Conservation (phyloP, 768 basidiomycete species). For the Daedaleopsis sinensis region DNA sequence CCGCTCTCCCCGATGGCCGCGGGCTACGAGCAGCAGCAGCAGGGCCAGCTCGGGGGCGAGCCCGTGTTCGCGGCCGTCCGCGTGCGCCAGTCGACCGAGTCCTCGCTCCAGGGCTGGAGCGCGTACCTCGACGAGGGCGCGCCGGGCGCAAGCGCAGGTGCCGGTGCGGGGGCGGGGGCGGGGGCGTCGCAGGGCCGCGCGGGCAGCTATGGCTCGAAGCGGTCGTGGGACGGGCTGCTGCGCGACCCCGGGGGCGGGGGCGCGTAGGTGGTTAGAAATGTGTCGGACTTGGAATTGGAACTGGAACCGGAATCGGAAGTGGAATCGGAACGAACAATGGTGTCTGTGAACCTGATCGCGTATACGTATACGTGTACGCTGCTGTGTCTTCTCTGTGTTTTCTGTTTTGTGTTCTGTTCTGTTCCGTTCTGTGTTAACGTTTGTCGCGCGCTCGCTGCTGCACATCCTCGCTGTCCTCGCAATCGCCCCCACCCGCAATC, state of each 20-base stretch:
- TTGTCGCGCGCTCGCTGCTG: too few species aligned
- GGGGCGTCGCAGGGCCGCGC: neutral
- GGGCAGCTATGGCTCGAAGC: conserved; percentile 2
- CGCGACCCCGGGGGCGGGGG: conserved; percentile 17
- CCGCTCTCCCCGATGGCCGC: neutral
- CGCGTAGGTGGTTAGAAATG: neutral
- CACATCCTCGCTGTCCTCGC: too few species aligned
- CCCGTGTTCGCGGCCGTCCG: neutral
- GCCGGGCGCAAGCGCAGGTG: too few species aligned
- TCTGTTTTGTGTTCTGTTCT: too few species aligned
- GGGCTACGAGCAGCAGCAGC: neutral
- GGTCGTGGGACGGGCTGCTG: conserved; percentile 9
- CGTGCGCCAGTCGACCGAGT: conserved; percentile 14
- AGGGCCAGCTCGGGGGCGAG: neutral
- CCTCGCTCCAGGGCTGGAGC: conserved; percentile 21
- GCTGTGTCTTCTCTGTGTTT: neutral
- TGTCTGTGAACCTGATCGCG: too few species aligned
- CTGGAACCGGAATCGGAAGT: too few species aligned
- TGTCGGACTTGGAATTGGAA: too few species aligned
- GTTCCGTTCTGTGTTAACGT: too few species aligned
- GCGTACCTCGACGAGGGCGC: conserved; percentile 6
- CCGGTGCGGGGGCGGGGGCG: neutral
- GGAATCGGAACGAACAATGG: neutral
- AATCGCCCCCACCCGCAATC: too few species aligned
- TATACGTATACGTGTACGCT: too few species aligned